These are phyloP conservation scores for Lactifluus echinatus DNA, from an alignment of 768 basidiomycete genomes.

Conservation along the genomic window DNA sequence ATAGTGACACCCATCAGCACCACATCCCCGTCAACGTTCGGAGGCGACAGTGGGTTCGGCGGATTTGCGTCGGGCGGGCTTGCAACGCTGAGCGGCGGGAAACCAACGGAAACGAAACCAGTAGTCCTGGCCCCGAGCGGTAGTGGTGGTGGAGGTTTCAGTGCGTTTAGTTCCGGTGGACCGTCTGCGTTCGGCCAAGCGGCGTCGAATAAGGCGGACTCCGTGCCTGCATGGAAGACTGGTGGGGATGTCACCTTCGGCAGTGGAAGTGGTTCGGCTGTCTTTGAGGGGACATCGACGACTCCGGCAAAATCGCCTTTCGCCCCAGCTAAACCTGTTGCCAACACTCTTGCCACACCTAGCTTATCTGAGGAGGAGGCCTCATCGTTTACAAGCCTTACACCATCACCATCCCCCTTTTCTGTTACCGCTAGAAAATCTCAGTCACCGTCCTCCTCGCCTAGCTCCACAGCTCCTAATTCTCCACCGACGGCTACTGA, in stretches of 20 bases:
- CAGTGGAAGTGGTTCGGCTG: not conserved
- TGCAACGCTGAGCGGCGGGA: constrained; percentile 18
- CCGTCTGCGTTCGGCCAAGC: constrained; percentile 10
- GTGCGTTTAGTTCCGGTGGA: constrained; percentile 24
- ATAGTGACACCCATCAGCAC: constrained; percentile 10
- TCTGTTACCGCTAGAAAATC: not conserved
- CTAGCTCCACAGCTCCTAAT: not conserved
- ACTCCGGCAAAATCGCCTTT: constrained; percentile 2
- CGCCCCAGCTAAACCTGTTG: not conserved
- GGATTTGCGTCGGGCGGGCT: constrained; percentile 23
- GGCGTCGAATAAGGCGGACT: not conserved
- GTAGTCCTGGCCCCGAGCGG: not conserved
- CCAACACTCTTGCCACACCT: constrained; percentile 2
- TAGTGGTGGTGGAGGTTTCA: constrained; percentile 25
- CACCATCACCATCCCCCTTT: not conserved
- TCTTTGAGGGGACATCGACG: constrained; percentile 8
- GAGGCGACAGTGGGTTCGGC: constrained; percentile 22
- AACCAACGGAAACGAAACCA: constrained; percentile 4
- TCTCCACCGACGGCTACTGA: not conserved
- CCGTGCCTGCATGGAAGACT: constrained; percentile 17
- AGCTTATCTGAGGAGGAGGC: not conserved
- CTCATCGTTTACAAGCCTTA: not conserved
- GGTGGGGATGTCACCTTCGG: constrained; percentile 9
- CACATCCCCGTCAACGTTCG: constrained; percentile 16
- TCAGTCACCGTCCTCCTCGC: not conserved